Conservation (phyloP, 352 stramenopile species). For the Phytopythium helicoides region DNA sequence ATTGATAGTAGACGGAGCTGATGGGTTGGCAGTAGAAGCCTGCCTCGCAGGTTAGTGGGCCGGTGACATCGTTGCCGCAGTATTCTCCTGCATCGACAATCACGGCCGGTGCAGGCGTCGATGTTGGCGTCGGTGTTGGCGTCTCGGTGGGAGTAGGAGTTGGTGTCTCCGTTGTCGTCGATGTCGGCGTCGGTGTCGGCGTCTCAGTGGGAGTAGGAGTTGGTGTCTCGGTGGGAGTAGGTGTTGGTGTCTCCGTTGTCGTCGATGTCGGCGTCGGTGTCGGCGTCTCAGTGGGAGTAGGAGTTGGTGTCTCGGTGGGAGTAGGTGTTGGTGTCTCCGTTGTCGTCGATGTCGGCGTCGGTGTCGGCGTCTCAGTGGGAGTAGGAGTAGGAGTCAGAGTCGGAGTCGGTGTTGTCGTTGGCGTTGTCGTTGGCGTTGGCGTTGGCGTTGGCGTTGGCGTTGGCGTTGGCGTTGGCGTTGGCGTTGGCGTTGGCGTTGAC, state of each 20-base stretch:
- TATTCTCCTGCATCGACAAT: slow-evolving; percentile 11
- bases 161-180: too few relatives aligned
- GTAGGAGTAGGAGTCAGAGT: too few relatives aligned
- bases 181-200: too few relatives aligned
- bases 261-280: too few relatives aligned
- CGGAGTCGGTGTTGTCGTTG: too few relatives aligned
- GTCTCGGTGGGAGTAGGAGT: too few relatives aligned
- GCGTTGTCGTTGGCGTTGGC: too few relatives aligned
- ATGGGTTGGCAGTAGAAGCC: slow-evolving; percentile 59
- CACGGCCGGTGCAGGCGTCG: not conserved
- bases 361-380: too few relatives aligned
- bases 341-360: too few relatives aligned
- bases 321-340: not conserved
- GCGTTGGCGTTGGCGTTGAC: too few relatives aligned
- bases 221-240: too few relatives aligned
- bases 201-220: not conserved
- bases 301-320: not conserved
- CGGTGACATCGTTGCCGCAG: slow-evolving; percentile 19
- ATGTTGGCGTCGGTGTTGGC: not conserved
- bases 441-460: not conserved
- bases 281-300: not conserved
- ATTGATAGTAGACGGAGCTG: slow-evolving; percentile 59
- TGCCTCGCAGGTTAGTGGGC: slow-evolving; percentile 27
- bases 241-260: too few relatives aligned
- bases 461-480: not conserved